Base-by-base conservation (phyloP, 2,329 filamentous ascomycete genomes). In the Ilyonectria robusta region DNA sequence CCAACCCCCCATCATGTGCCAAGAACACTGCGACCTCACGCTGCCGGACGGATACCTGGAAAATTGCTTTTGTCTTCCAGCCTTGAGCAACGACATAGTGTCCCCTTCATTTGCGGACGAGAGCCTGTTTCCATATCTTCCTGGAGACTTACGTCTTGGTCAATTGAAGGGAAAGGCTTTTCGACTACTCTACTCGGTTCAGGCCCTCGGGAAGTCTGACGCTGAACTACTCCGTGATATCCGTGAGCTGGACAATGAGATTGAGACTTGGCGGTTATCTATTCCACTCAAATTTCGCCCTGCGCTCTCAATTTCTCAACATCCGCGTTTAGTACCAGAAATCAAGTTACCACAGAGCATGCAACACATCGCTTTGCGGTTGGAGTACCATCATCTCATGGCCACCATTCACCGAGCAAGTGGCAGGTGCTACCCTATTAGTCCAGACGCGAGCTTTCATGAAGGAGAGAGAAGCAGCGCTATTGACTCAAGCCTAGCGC, bases 331-430 rank as follows among this genome's bases (percentile, higher is more conserved):
- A 33, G 1, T 37, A 59, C 2, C 31, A 31, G 8, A 17, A 51
- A 10, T 21, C 37, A 63, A 63, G 75, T 15, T 55, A 13, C 59
- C 55, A 40, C 77, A 79, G 35, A 76, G 80, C 40, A 82, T 78
- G 65, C 85, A 87, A 78, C 79, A 84, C 15, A 82, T 87, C 21
- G 79, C 86, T 61, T 72, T 87, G 6, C 82, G 85, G 13, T 75
- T 89, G 5, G 85, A 88, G 57, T 89, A 89, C 66, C 84, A 88
- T 66, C 81, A 87, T 61, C 81, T 87, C 67, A 80, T 88, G 74
- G 83, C 84, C 4, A 84, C 83, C 13, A 88, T 89, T 44, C 87
- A 89, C 70, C 80, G 84, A 23, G 86, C 87, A 1, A 87, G 84
- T 46, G 83, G 85, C 10, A 78, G 86, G 1, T 88, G 86, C 50